Evolutionary conservation across 805 yeast species (phyloP).

Genomic region (Candida coleopterorum): DNA sequence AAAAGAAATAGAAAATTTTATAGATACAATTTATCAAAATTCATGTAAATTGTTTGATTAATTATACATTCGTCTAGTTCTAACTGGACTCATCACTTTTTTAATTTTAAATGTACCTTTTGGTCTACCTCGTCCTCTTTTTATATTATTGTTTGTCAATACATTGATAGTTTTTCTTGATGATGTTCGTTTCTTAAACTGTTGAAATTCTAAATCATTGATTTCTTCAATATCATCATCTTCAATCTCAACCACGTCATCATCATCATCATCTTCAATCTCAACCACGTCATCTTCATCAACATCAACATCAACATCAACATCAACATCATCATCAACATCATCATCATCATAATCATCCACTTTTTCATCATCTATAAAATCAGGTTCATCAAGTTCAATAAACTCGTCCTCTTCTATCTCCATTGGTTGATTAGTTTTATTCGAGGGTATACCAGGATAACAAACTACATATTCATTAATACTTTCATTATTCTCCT

Average conservation of each 20-base stretch:
- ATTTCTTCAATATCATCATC: constrained; percentile 1
- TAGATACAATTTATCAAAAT: constrained; percentile 33
- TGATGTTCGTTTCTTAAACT: constrained; percentile 1
- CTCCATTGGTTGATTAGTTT: not conserved
- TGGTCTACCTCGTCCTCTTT: constrained; percentile 11
- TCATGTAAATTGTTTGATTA: constrained; percentile 27
- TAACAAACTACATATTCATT: constrained; percentile 28
- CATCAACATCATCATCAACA: constrained; percentile 17
- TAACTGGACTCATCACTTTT: constrained; percentile 1
- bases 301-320: constrained; percentile 10
- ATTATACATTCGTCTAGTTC: constrained; percentile 9
- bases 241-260: not conserved
- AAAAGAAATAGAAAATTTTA: constrained; percentile 24
- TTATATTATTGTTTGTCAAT: not conserved
- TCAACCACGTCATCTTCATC: constrained; percentile 13
- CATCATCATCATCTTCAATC: constrained; percentile 13
- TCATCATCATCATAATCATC: constrained; percentile 4
- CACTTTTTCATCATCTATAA: constrained; percentile 14
- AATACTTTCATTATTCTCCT: constrained; percentile 12
- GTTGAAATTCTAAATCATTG: not conserved
- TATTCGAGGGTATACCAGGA: constrained; percentile 25
- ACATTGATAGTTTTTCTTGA: constrained; percentile 9
- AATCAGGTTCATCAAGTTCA: not conserved
- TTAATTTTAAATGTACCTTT: constrained; percentile 9
- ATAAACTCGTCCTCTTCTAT: too few relatives aligned